Conservation (phyloP, 2,329 filamentous ascomycete species). For the Aspergillus flavus region DNA sequence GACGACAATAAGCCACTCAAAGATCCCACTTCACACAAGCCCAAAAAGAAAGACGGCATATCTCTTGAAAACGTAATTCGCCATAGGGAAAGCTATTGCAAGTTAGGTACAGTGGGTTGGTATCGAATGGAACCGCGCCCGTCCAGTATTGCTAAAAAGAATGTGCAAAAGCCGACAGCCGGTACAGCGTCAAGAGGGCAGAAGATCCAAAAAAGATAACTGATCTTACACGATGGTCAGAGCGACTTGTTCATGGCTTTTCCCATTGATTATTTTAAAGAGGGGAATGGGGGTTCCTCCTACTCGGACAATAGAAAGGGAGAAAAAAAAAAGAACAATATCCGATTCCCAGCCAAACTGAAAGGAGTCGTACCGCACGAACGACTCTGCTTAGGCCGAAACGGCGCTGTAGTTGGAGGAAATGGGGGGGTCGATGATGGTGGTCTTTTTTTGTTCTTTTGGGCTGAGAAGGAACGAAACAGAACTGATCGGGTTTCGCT, state of each 20-base stretch:
- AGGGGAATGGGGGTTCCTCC: slow-evolving; percentile 11
- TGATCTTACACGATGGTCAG: slow-evolving; percentile 29
- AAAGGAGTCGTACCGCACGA: neutral
- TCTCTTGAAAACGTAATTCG: slow-evolving; percentile 45
- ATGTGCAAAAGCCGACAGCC: slow-evolving; percentile 3
- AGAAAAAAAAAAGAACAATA: neutral
- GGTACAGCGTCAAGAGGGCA: slow-evolving; percentile 1
- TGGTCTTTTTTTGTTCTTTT: slow-evolving; percentile 15
- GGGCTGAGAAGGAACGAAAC: slow-evolving; percentile 24
- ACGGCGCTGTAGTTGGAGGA: neutral
- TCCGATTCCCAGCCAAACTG: neutral
- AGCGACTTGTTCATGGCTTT: slow-evolving; percentile 23
- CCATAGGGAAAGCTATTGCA: slow-evolving; percentile 41
- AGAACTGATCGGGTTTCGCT: slow-evolving; percentile 19
- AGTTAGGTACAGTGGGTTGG: slow-evolving; percentile 23
- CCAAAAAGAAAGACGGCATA: slow-evolving; percentile 48
- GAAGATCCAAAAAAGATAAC: slow-evolving; percentile 6
- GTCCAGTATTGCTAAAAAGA: neutral
- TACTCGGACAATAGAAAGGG: neutral
- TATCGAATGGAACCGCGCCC: slow-evolving; percentile 6
- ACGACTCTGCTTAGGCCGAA: slow-evolving; percentile 1
- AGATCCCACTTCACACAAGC: slow-evolving; percentile 46
- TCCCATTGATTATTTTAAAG: slow-evolving; percentile 4
- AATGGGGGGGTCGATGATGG: slow-evolving; percentile 5
- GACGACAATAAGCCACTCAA: slow-evolving; percentile 40